Evolutionary conservation across 2,329 filamentous ascomycete genomes (phyloP), one percentile per base, ranked within the genome.

Genomic region (Ceratocystiopsis sp.): DNA sequence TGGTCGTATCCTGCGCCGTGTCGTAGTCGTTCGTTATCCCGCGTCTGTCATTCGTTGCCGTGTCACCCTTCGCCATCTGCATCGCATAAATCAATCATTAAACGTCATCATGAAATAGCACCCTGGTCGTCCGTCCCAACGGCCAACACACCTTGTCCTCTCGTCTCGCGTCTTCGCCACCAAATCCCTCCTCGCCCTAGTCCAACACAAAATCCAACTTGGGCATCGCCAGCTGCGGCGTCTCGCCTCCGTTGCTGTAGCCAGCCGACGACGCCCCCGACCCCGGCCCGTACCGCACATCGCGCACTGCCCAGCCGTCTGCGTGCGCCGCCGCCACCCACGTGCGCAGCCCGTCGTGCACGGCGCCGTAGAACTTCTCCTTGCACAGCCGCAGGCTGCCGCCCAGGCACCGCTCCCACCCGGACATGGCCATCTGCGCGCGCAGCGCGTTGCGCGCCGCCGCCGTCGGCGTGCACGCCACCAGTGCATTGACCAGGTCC

Each of bases 331-430:
- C 91, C 0, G 79, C 80, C 16, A 95, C 82, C 87, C 89, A 98
- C 8, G 83, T 87, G 43, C 82, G 77, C 49, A 96, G 67, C 2
- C 80, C 85, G 52, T 89, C 84, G 57, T 98, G 91, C 4, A 98
- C 83, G 40, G 82, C 78, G 2, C 83, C 82, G 57, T 98, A 96
- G 59, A 96, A 94, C 59, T 96, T 96, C 61, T 95, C 87, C 59
- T 96, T 98, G 67, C 89, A 96, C 15, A 89, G 80, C 6, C 91
- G 77, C 48, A 96, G 65, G 45, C 78, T 89, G 18, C 74, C 73
- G 15, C 86, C 86, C 70, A 96, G 83, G 51, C 82, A 78, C 52
- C 86, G 86, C 60, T 98, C 91, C 67, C 86, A 93, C 9, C 91
- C 89, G 0, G 83, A 93, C 47, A 87, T 75, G 42, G 75, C 75